These are phyloP conservation scores for Xylaria sp. DNA, from an alignment of 2,329 filamentous ascomycete genomes.

Conservation along the genomic window DNA sequence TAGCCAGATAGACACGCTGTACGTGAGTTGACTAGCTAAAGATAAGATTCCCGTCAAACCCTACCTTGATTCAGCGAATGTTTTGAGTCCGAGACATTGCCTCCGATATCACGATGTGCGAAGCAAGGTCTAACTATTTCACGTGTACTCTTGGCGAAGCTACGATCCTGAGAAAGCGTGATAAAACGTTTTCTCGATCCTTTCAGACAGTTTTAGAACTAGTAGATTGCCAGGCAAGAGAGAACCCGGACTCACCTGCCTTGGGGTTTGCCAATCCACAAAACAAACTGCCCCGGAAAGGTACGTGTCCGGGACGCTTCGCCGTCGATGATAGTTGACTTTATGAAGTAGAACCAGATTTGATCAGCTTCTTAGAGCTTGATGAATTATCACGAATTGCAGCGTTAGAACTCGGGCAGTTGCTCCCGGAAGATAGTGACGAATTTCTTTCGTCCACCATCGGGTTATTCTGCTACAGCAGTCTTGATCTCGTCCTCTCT, in stretches of 20 bases:
- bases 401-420: not conserved
- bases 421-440: not conserved
- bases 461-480: slow-evolving; percentile 67
- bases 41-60: not conserved
- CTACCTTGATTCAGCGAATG: not conserved
- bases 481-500: slow-evolving; percentile 65
- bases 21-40: not conserved
- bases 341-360: not conserved
- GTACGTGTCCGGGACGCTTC: not conserved
- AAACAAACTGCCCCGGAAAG: slow-evolving; percentile 2
- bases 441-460: slow-evolving; percentile 46
- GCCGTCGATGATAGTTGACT: not conserved
- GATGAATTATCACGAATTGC: slow-evolving; percentile 10
- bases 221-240: slow-evolving; percentile 59
- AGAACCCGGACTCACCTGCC: slow-evolving; percentile 55
- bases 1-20: not conserved
- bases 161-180: slow-evolving; percentile 48
- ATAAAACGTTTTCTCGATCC: slow-evolving; percentile 43
- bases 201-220: slow-evolving; percentile 62
- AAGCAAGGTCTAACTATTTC: slow-evolving; percentile 62
- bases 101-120: slow-evolving; percentile 24
- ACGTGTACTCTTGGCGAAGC: slow-evolving; percentile 70
- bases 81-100: not conserved
- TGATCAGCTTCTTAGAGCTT: slow-evolving; percentile 14
- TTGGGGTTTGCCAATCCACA: slow-evolving; percentile 59